A percentile compares a stretch with the other conserved stretches of the same genome.
Evolutionary conservation across 2,329 filamentous ascomycete species (phyloP).

Genomic region (Seiridium unicorne): DNA sequence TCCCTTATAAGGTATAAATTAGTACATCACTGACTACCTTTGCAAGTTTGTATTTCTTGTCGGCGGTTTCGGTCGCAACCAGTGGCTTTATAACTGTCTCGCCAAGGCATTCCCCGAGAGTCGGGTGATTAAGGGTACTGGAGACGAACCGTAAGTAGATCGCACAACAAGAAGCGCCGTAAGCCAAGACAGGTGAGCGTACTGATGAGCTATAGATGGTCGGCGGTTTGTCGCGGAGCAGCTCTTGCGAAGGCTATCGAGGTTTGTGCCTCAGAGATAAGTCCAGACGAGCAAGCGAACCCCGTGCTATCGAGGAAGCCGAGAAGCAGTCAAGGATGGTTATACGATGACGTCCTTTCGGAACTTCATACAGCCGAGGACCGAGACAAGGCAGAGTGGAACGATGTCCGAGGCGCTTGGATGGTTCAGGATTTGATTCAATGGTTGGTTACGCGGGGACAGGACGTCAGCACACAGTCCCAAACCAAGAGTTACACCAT

Average conservation of each 20-base stretch:
- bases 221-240: background rate
- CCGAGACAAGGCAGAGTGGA: background rate
- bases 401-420: background rate
- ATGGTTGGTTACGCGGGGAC: background rate
- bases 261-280: background rate
- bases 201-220: background rate
- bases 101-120: background rate
- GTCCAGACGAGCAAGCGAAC: background rate
- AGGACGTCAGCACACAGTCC: background rate
- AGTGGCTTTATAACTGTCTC: background rate
- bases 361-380: background rate
- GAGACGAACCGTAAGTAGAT: background rate
- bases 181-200: background rate
- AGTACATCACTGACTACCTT: background rate
- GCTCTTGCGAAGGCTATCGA: background rate
- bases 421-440: background rate
- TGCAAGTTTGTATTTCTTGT: background rate
- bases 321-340: background rate
- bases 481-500: background rate
- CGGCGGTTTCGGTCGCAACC: background rate
- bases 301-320: background rate
- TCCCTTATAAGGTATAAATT: too few species aligned
- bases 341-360: background rate
- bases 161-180: background rate
- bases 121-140: background rate